Conservation (phyloP, 1,284 basidiomycete genomes). For the Malassezia caprae region DNA sequence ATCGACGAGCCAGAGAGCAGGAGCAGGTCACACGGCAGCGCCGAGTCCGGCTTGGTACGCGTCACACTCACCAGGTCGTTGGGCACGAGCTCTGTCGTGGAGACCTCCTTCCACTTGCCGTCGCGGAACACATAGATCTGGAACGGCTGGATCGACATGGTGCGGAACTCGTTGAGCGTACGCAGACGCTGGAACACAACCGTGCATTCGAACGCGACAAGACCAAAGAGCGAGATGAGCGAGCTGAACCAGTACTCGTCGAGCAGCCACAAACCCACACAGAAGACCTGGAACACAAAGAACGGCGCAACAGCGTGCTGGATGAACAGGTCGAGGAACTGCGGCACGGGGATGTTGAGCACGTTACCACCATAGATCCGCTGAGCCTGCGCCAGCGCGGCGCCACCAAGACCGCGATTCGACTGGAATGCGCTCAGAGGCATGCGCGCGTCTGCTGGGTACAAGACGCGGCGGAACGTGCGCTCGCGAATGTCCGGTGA, state of each 20-base stretch:
- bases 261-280: constrained; percentile 47
- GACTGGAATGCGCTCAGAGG: constrained; percentile 61
- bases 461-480: constrained; percentile 72
- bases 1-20: constrained; percentile 39
- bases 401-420: constrained; percentile 52
- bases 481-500: constrained; percentile 51
- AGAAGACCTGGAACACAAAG: constrained; percentile 48
- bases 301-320: constrained; percentile 48
- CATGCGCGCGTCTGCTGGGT: constrained; percentile 70
- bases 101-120: constrained; percentile 34
- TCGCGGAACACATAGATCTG: constrained; percentile 39
- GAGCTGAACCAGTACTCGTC: constrained; percentile 48
- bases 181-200: constrained; percentile 45
- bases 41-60: constrained; percentile 46
- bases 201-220: constrained; percentile 46
- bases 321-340: constrained; percentile 42
- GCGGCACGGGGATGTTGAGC: constrained; percentile 44
- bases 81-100: constrained; percentile 39
- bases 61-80: constrained; percentile 45
- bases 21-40: constrained; percentile 40
- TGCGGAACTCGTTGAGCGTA: constrained; percentile 46
- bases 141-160: constrained; percentile 48
- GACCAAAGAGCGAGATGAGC: constrained; percentile 47
- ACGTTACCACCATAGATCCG: constrained; percentile 42
- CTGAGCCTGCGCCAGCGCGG: constrained; percentile 27